A percentile compares a stretch with the other conserved stretches of the same genome.
Conservation (phyloP, 192 early-diverging fungal genomes). For the Kickxella alabastrina region DNA sequence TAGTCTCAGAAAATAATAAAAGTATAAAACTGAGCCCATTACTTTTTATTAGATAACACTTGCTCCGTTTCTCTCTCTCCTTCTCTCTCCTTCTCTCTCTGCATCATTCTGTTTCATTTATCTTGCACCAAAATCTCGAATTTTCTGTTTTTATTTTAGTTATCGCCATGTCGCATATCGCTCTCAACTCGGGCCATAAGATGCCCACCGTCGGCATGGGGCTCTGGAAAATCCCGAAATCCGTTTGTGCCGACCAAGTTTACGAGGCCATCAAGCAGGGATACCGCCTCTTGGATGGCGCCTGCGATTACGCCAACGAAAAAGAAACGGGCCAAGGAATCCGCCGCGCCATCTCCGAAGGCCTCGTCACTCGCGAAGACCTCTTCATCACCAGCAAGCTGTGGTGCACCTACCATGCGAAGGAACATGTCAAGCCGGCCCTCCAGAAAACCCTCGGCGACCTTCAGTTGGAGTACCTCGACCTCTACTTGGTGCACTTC, state of each 20-base stretch:
- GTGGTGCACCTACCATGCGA: conserved; percentile 63
- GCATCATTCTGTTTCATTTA: neutral
- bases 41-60: no score
- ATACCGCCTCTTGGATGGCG: conserved; percentile 66
- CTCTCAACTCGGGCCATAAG: conserved; percentile 56
- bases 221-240: conserved; percentile 57
- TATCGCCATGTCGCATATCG: no score
- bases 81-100: no score
- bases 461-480: conserved; percentile 69
- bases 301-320: conserved; percentile 72
- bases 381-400: conserved; percentile 78
- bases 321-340: conserved; percentile 68
- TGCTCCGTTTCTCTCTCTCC: no score
- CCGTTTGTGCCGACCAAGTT: conserved; percentile 58
- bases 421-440: conserved; percentile 59
- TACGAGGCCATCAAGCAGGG: conserved; percentile 60
- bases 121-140: conserved; percentile 5
- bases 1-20: no score
- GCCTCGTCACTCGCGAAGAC: conserved; percentile 53
- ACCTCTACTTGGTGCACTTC: conserved; percentile 78
- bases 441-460: conserved; percentile 58
- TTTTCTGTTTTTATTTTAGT: no score
- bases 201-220: conserved; percentile 61
- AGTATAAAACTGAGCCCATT: no score
- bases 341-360: conserved; percentile 49